Evolutionary conservation across 768 basidiomycete genomes (phyloP).

Genomic region (Leccinum ochraceum): DNA sequence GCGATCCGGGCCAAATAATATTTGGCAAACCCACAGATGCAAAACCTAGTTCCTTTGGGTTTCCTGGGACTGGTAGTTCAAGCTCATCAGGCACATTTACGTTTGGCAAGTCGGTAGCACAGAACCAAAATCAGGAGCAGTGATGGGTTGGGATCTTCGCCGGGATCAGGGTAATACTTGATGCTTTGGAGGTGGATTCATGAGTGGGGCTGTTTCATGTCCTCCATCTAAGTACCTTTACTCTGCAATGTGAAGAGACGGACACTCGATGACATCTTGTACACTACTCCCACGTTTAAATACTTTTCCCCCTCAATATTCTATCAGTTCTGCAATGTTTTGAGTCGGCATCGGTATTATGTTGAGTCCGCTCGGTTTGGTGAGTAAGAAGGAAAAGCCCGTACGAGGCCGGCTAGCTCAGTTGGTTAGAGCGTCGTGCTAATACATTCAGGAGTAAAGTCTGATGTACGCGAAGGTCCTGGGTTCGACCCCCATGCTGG

Average conservation of each 20-base stretch:
- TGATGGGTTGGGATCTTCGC: slow-evolving; percentile 9
- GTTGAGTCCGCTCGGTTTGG: background rate
- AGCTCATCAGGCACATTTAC: slow-evolving; percentile 17
- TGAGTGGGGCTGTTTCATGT: background rate
- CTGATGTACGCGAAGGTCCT: slow-evolving; percentile 36
- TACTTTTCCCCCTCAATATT: slow-evolving; percentile 6
- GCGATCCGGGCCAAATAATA: slow-evolving; percentile 8
- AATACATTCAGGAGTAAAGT: slow-evolving; percentile 29
- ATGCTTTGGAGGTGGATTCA: background rate
- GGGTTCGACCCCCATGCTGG: slow-evolving; percentile 44
- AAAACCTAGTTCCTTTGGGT: slow-evolving; percentile 35
- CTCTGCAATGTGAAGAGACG: background rate
- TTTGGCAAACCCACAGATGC: slow-evolving; percentile 22
- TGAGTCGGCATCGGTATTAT: background rate
- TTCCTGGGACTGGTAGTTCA: slow-evolving; percentile 25
- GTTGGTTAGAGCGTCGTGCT: slow-evolving; percentile 93
- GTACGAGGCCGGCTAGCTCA: slow-evolving; percentile 79
- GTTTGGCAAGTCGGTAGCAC: slow-evolving; percentile 30
- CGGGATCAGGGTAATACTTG: background rate
- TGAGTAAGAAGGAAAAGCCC: background rate
- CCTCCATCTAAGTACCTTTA: background rate
- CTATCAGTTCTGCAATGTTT: background rate
- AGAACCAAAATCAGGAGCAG: slow-evolving; percentile 38
- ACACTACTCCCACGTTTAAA: slow-evolving; percentile 15
- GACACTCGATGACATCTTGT: slow-evolving; percentile 11